A percentile compares a stretch with the other conserved stretches of the same genome.
These are phyloP conservation scores for Ustilago hordei DNA, from an alignment of 1,284 basidiomycete species.

Conservation along the genomic window DNA sequence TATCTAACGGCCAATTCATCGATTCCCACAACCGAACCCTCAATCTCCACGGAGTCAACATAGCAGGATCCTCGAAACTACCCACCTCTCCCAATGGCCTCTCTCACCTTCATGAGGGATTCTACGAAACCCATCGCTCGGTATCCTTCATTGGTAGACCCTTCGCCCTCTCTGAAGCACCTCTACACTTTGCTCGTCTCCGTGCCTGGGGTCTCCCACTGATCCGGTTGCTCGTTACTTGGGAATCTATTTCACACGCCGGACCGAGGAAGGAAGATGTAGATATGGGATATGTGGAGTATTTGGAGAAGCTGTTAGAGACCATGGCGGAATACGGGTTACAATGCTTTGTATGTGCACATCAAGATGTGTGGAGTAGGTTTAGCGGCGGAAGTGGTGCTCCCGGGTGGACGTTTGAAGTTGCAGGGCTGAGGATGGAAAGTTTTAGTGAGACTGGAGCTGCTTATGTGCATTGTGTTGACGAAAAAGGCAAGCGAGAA, in stretches of 20 bases:
- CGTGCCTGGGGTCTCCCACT: constrained; percentile 70
- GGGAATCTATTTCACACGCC: constrained; percentile 94
- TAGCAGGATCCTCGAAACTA: constrained; percentile 70
- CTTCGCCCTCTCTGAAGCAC: constrained; percentile 68
- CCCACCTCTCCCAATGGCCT: constrained; percentile 47
- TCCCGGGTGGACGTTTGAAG: constrained; percentile 75
- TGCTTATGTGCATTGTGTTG: constrained; percentile 61
- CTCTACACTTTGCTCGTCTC: constrained; percentile 65
- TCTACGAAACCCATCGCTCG: constrained; percentile 65
- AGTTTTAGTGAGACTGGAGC: constrained; percentile 58
- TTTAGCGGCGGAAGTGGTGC: constrained; percentile 81
- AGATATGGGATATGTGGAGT: constrained; percentile 86
- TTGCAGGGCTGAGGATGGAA: constrained; percentile 56
- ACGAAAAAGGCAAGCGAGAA: constrained; percentile 26
- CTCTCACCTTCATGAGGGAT: constrained; percentile 43
- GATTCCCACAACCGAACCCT: constrained; percentile 67
- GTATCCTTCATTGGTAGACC: constrained; percentile 70
- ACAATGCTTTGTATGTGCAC: constrained; percentile 78
- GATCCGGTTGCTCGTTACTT: constrained; percentile 81
- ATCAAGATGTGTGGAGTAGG: constrained; percentile 85
- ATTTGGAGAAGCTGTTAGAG: constrained; percentile 79
- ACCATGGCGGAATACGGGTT: constrained; percentile 85
- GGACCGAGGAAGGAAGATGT: constrained; percentile 72
- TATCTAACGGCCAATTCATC: constrained; percentile 57
- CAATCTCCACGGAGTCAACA: constrained; percentile 69